phyloP scores from a whole-genome alignment of 352 stramenopile species.

The Pythium aristosporum region DNA sequence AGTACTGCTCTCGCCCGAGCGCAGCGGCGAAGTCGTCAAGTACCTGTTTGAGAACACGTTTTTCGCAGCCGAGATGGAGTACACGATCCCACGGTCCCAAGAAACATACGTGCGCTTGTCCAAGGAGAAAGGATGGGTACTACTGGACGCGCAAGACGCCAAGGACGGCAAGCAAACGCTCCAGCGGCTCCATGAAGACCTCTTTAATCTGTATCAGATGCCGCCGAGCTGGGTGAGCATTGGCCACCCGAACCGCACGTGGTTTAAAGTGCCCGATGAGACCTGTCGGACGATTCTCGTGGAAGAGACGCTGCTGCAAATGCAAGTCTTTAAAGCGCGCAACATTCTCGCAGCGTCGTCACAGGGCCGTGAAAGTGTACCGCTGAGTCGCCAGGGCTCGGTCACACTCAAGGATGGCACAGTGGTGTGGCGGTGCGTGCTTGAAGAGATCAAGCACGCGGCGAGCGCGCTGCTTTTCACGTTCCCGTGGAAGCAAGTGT shows the following conservation, averaged over 20 bases:
- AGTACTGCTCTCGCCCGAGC: slow-evolving; percentile 72
- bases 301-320: slow-evolving; percentile 72
- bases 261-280: slow-evolving; percentile 83
- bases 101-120: slow-evolving; percentile 70
- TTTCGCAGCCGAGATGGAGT: slow-evolving; percentile 81
- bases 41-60: slow-evolving; percentile 68
- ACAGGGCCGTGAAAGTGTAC: slow-evolving; percentile 66
- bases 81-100: slow-evolving; percentile 68
- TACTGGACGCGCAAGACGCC: slow-evolving; percentile 36
- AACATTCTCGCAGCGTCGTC: slow-evolving; percentile 71
- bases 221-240: slow-evolving; percentile 81
- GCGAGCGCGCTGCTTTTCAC: slow-evolving; percentile 77
- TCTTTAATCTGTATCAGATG: slow-evolving; percentile 79
- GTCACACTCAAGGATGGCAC: slow-evolving; percentile 48
- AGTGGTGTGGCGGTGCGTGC: slow-evolving; percentile 55
- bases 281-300: slow-evolving; percentile 58
- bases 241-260: slow-evolving; percentile 73
- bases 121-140: slow-evolving; percentile 81
- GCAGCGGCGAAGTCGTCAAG: slow-evolving; percentile 59
- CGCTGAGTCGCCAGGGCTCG: slow-evolving; percentile 53
- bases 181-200: slow-evolving; percentile 64
- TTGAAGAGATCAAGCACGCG: slow-evolving; percentile 85
- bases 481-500: slow-evolving; percentile 86
- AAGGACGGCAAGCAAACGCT: slow-evolving; percentile 35
- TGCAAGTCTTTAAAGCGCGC: slow-evolving; percentile 68